Percentiles rank a stretch among this genome's conserved stretches.
These are phyloP conservation scores for Xanthoparmelia taractica DNA, from an alignment of 495 filamentous ascomycete species.

Conservation along the genomic window DNA sequence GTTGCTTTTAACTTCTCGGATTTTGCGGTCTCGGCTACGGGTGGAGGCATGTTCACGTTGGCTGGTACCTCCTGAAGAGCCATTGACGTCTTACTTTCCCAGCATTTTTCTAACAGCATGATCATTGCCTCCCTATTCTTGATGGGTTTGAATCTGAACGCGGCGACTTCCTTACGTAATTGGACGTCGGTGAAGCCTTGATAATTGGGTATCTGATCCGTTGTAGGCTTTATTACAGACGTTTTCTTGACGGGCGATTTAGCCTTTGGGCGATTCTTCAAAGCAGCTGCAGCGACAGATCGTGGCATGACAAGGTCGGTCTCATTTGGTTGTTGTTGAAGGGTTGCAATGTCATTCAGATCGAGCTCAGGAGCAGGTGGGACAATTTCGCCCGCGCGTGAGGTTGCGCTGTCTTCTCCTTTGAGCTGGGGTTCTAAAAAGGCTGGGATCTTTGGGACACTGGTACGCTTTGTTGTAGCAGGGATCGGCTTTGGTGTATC, in stretches of 20 bases:
- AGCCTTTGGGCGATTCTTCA: slow-evolving; percentile 16
- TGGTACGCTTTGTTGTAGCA: neutral
- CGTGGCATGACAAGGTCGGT: slow-evolving; percentile 10
- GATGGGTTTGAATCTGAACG: slow-evolving; percentile 68
- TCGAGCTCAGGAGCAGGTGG: neutral
- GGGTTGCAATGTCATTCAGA: neutral
- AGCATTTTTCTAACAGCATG: slow-evolving; percentile 62
- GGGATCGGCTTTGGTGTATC: slow-evolving; percentile 33
- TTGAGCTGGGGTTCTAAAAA: neutral
- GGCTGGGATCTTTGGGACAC: neutral
- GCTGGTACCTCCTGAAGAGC: slow-evolving; percentile 18
- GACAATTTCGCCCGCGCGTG: neutral
- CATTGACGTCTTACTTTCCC: slow-evolving; percentile 43
- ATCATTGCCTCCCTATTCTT: slow-evolving; percentile 67
- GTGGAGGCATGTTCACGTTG: slow-evolving; percentile 10
- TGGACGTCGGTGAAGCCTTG: slow-evolving; percentile 55
- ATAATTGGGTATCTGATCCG: slow-evolving; percentile 50
- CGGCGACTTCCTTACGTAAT: slow-evolving; percentile 52
- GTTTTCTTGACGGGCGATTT: slow-evolving; percentile 21
- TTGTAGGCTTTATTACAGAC: slow-evolving; percentile 4
- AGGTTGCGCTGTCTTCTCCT: neutral
- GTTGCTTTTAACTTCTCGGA: slow-evolving; percentile 31
- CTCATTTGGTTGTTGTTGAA: slow-evolving; percentile 1
- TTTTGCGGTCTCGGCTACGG: slow-evolving; percentile 6
- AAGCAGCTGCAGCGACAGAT: slow-evolving; percentile 20